These are phyloP conservation scores for Mesostigma viride DNA, from an alignment of 139 green algal species.

Conservation along the genomic window DNA sequence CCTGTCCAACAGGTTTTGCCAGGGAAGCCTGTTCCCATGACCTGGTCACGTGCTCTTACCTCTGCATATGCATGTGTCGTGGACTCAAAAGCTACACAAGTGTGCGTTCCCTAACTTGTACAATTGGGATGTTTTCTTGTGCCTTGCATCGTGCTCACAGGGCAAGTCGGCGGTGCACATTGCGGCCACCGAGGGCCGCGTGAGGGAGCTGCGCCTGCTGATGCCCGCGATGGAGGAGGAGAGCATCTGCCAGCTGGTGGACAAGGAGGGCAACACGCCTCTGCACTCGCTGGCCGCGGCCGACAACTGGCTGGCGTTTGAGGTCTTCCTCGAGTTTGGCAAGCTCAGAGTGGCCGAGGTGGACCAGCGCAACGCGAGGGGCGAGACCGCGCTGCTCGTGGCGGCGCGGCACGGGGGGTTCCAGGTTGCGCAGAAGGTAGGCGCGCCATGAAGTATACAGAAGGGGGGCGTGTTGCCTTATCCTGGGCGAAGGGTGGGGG, in stretches of 20 bases:
- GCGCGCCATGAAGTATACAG: too few relatives aligned
- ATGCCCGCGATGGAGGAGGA: conserved; percentile 12
- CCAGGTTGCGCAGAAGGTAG: conserved; percentile 7
- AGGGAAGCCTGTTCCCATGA: too few relatives aligned
- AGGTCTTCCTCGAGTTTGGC: conserved; percentile 20
- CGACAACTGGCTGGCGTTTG: conserved; percentile 17
- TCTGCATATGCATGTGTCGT: too few relatives aligned
- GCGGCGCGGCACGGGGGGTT: conserved; percentile 3
- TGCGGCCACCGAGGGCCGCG: conserved; percentile 8
- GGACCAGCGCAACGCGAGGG: conserved; percentile 8
- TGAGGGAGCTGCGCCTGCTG: conserved; percentile 17
- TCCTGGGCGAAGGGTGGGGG: too few relatives aligned
- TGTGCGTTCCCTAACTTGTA: too few relatives aligned
- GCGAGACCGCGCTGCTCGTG: conserved; percentile 14
- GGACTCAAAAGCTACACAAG: too few relatives aligned
- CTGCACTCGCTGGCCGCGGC: conserved; percentile 25
- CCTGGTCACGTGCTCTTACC: too few relatives aligned
- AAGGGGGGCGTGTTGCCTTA: too few relatives aligned
- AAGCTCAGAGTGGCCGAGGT: conserved; percentile 6
- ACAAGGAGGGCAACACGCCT: conserved; percentile 23
- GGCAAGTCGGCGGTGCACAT: conserved; percentile 14
- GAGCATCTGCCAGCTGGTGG: conserved; percentile 5
- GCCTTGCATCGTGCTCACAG: too few relatives aligned
- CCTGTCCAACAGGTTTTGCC: too few relatives aligned
- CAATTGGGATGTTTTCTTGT: too few relatives aligned